Conservation (phyloP, 805 yeast genomes). For the Starmera caribaea region DNA sequence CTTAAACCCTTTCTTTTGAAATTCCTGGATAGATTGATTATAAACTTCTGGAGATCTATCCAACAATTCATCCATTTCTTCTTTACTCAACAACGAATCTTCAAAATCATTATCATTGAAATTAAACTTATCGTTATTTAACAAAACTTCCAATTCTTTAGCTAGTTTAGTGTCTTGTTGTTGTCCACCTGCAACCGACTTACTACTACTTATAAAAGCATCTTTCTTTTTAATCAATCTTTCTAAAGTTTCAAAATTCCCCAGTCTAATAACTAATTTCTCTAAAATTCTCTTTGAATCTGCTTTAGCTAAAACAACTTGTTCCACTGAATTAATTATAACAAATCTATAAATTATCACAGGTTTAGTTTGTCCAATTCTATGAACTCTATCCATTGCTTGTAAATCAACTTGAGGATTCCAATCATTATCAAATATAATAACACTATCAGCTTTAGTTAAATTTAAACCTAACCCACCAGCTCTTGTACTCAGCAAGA, state of each 20-base stretch:
- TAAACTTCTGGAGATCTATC: conserved; percentile 40
- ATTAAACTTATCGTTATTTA: conserved; percentile 30
- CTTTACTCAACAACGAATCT: conserved; percentile 14
- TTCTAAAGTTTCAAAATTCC: conserved; percentile 38
- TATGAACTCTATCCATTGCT: conserved; percentile 91
- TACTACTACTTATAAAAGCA: conserved; percentile 14
- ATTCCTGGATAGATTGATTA: conserved; percentile 13
- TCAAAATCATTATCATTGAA: conserved; percentile 20
- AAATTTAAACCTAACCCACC: conserved; percentile 92
- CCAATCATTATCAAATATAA: conserved; percentile 91
- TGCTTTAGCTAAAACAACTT: conserved; percentile 68
- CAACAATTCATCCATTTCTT: conserved; percentile 39
- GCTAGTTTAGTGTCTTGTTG: conserved; percentile 24
- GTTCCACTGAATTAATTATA: conserved; percentile 74
- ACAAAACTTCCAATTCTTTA: conserved; percentile 29
- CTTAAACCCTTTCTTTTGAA: conserved; percentile 16
- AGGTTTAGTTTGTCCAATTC: conserved; percentile 85
- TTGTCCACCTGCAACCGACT: conserved; percentile 9
- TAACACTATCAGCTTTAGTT: conserved; percentile 81
- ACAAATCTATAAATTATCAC: conserved; percentile 76
- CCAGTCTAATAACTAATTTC: conserved; percentile 61
- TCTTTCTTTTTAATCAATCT: conserved; percentile 23
- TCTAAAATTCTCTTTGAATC: conserved; percentile 74
- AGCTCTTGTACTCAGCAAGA: conserved; percentile 81
- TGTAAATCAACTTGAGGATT: conserved; percentile 95